Evolutionary conservation across 768 basidiomycete genomes (phyloP).

Genomic region (Leccinellum rugosiceps): DNA sequence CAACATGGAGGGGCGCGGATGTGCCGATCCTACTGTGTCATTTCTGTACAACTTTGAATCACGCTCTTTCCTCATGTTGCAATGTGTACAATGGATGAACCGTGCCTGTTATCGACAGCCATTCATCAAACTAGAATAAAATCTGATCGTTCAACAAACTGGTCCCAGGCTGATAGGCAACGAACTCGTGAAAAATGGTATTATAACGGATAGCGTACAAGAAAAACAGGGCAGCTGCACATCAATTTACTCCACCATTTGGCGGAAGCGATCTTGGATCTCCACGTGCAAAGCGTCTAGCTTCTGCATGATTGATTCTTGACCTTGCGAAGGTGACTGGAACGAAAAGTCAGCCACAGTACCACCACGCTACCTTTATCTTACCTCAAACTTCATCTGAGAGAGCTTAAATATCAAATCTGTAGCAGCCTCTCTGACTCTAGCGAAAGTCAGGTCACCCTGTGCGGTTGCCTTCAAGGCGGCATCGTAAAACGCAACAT

Average conservation of each 20-base stretch:
- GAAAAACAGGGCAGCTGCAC: not conserved
- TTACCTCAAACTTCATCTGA: conserved; percentile 98
- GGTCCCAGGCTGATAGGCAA: not conserved
- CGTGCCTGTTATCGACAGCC: not conserved
- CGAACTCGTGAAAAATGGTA: conserved; percentile 9
- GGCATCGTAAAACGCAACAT: conserved; percentile 91
- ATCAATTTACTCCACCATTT: conserved; percentile 64
- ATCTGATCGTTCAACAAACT: not conserved
- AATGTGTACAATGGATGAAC: not conserved
- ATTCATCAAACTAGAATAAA: not conserved
- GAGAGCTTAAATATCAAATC: conserved; percentile 98
- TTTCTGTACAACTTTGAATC: not conserved
- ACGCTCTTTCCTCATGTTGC: not conserved
- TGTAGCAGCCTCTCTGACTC: conserved; percentile 80
- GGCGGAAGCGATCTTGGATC: conserved; percentile 91
- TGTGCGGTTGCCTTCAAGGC: conserved; percentile 82
- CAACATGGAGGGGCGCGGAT: too few species aligned
- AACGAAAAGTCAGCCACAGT: conserved; percentile 7
- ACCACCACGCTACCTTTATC: conserved; percentile 17
- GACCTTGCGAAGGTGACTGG: conserved; percentile 88
- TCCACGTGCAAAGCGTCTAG: conserved; percentile 77
- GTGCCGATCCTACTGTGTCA: not conserved
- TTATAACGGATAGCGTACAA: conserved; percentile 25
- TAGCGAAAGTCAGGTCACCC: conserved; percentile 78
- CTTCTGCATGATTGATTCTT: conserved; percentile 79